These are phyloP conservation scores for Fistulinella cinereoalba DNA, from an alignment of 1,284 basidiomycete genomes.

Conservation along the genomic window DNA sequence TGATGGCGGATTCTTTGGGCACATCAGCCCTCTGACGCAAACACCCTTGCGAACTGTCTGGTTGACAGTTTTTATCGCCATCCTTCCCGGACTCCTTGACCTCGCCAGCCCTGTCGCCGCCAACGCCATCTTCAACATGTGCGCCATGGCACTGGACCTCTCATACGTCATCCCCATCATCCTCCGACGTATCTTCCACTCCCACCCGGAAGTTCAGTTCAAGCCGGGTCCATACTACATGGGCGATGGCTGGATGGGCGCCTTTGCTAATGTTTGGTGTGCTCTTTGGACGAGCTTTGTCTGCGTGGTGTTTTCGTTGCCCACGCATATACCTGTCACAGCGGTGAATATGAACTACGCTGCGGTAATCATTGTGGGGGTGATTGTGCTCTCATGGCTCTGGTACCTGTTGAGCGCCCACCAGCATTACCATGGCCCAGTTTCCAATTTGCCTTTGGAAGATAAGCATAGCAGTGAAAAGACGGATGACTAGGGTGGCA, in stretches of 20 bases:
- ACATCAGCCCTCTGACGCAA: constrained; percentile 59
- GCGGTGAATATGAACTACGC: constrained; percentile 78
- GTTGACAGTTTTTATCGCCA: constrained; percentile 66
- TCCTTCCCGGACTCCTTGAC: constrained; percentile 74
- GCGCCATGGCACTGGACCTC: constrained; percentile 69
- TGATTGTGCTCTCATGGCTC: constrained; percentile 25
- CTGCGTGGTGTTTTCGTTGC: constrained; percentile 70
- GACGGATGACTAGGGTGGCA: no score
- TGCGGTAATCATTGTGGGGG: constrained; percentile 36
- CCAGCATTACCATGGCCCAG: constrained; percentile 30
- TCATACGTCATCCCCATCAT: constrained; percentile 77
- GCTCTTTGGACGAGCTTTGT: constrained; percentile 71
- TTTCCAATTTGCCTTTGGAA: constrained; percentile 25
- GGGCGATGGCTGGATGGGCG: constrained; percentile 69
- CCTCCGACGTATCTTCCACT: constrained; percentile 65
- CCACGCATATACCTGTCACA: constrained; percentile 69
- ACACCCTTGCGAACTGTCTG: constrained; percentile 86
- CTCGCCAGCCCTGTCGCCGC: constrained; percentile 78
- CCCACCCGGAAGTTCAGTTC: constrained; percentile 84
- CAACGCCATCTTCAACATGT: constrained; percentile 81
- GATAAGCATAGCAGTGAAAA: no score
- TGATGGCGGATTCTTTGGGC: constrained; percentile 77
- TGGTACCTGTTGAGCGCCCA: constrained; percentile 29
- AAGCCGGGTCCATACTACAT: constrained; percentile 89
- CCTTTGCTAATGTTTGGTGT: constrained; percentile 62